Evolutionary conservation across 148 eudicot genomes (phyloP).

Genomic region (Mesembryanthemum crystallinum): DNA sequence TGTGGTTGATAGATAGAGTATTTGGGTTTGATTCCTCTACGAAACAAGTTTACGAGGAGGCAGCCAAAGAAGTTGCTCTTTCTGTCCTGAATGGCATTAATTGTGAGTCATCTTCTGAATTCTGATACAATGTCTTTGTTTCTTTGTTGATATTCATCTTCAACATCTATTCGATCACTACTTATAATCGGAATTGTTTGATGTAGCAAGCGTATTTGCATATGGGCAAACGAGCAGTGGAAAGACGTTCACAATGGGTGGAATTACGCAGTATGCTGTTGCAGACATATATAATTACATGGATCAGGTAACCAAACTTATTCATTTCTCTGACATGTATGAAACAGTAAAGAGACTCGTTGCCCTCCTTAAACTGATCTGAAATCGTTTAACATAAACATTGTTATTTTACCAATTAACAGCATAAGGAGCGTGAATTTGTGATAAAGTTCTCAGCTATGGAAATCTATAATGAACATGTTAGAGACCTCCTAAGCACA

Average conservation of each 20-base stretch:
- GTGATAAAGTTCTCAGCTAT: constrained; percentile 80
- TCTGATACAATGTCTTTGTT: background rate
- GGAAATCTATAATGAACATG: constrained; percentile 87
- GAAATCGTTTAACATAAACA: background rate
- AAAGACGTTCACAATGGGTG: constrained; percentile 84
- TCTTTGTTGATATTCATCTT: background rate
- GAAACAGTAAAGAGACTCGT: background rate
- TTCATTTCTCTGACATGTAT: background rate
- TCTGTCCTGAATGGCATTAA: constrained; percentile 77
- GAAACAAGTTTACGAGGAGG: constrained; percentile 68
- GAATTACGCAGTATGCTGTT: constrained; percentile 57
- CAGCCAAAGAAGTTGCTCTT: constrained; percentile 71
- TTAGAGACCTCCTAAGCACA: constrained; percentile 75
- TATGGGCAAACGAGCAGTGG: constrained; percentile 98
- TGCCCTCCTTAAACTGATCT: background rate
- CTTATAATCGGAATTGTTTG: background rate
- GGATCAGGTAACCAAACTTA: constrained; percentile 37
- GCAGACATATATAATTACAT: constrained; percentile 65
- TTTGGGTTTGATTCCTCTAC: constrained; percentile 62
- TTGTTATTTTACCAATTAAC: constrained; percentile 5
- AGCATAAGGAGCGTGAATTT: constrained; percentile 75
- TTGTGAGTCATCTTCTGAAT: constrained; percentile 39
- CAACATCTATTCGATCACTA: background rate
- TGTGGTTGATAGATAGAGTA: constrained; percentile 56
- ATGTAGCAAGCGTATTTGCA: constrained; percentile 75